A percentile compares a stretch with the other conserved stretches of the same genome.
These are phyloP conservation scores for Hypoxylon sp. DNA, from an alignment of 2,329 filamentous ascomycete genomes.

Conservation along the genomic window DNA sequence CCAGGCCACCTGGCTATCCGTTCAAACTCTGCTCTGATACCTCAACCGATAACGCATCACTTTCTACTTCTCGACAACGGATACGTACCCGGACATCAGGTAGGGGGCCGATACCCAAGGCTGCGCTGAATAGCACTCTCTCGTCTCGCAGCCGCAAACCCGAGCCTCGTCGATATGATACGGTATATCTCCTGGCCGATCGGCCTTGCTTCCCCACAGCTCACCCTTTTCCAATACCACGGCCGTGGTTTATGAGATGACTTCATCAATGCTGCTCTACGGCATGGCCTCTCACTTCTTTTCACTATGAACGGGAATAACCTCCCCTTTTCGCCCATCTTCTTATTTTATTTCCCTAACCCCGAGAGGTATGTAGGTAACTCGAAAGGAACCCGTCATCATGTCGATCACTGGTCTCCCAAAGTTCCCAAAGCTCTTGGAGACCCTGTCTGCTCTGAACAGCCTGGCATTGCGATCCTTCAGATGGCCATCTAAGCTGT, in stretches of 20 bases:
- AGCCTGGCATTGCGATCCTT: constrained; percentile 30
- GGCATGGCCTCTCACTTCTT: constrained; percentile 7
- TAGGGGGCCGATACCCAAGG: not conserved
- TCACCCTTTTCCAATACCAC: constrained; percentile 33
- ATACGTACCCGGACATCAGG: too few relatives aligned
- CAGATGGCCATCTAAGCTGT: constrained; percentile 1
- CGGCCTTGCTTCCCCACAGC: constrained; percentile 30
- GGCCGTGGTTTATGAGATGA: constrained; percentile 28
- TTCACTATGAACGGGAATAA: too few relatives aligned
- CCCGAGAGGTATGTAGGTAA: too few relatives aligned
- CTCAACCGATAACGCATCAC: not conserved
- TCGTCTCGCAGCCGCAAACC: not conserved
- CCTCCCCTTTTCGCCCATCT: too few relatives aligned
- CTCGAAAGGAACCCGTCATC: not conserved
- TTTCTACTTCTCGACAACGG: not conserved
- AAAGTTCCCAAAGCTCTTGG: too few relatives aligned
- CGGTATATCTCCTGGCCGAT: constrained; percentile 16
- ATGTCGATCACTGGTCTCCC: constrained; percentile 11
- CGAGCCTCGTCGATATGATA: constrained; percentile 12
- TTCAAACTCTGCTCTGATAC: constrained; percentile 3
- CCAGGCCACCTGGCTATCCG: constrained; percentile 6
- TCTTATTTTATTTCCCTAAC: too few relatives aligned
- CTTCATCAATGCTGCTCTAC: constrained; percentile 13
- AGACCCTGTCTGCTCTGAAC: constrained; percentile 9
- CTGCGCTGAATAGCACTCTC: not conserved